Conservation (phyloP, 495 filamentous ascomycete species). For the Eremomyces bilateralis region DNA sequence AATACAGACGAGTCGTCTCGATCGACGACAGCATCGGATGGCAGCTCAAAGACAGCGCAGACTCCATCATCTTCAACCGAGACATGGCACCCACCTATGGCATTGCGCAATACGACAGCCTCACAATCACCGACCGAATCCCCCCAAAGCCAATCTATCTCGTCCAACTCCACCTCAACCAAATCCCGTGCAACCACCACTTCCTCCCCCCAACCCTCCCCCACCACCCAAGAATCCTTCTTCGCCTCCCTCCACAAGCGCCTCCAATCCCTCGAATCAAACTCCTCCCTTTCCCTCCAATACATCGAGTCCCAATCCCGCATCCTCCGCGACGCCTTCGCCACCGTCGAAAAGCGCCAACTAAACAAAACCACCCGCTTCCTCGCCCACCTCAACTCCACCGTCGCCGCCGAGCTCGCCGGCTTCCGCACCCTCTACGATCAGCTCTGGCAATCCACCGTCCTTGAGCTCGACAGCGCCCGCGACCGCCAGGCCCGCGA, state of each 20-base stretch:
- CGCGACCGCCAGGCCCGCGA: slow-evolving; percentile 61
- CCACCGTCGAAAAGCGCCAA: slow-evolving; percentile 75
- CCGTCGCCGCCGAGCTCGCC: slow-evolving; percentile 66
- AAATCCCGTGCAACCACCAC: too few relatives aligned
- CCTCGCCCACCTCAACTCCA: slow-evolving; percentile 62
- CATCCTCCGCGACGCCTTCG: slow-evolving; percentile 76
- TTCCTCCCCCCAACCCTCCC: slow-evolving; percentile 41
- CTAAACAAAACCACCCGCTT: slow-evolving; percentile 62
- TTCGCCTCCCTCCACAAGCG: slow-evolving; percentile 93
- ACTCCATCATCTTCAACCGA: too few relatives aligned
- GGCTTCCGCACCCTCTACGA: slow-evolving; percentile 58
- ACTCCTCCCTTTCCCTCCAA: slow-evolving; percentile 77
- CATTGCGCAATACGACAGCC: too few relatives aligned
- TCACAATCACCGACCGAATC: too few relatives aligned
- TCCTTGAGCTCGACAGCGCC: slow-evolving; percentile 75
- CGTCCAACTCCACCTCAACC: too few relatives aligned
- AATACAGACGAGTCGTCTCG: too few relatives aligned
- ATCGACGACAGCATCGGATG: too few relatives aligned
- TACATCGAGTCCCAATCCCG: slow-evolving; percentile 94
- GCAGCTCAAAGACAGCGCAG: too few relatives aligned
- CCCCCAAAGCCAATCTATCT: too few relatives aligned
- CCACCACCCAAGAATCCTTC: slow-evolving; percentile 87
- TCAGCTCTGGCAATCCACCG: slow-evolving; percentile 85
- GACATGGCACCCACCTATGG: too few relatives aligned
- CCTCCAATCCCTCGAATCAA: slow-evolving; percentile 72